Conservation (phyloP, 495 filamentous ascomycete species). For the Penicillium fimorum region DNA sequence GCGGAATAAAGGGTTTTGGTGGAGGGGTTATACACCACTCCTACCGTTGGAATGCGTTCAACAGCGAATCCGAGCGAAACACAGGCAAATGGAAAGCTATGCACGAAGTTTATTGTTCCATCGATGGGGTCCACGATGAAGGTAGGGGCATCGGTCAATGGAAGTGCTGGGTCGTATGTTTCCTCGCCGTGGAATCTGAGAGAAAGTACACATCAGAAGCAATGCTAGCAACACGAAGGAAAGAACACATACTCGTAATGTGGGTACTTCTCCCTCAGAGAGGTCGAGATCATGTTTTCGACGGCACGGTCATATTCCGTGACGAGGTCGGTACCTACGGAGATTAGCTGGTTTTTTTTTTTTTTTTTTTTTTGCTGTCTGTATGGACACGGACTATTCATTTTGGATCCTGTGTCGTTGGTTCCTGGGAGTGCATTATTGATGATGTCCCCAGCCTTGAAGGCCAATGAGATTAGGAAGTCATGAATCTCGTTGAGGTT, state of each 20-base stretch:
- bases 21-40: conserved; percentile 84
- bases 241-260: conserved; percentile 48
- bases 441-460: conserved; percentile 80
- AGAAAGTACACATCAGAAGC: conserved; percentile 3
- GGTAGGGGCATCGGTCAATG: conserved; percentile 67
- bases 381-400: conserved; percentile 66
- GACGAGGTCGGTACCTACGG: conserved; percentile 73
- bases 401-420: conserved; percentile 66
- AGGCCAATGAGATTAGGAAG: conserved; percentile 69
- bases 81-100: conserved; percentile 75
- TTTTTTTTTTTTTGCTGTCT: background rate
- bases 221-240: background rate
- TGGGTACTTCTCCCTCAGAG: conserved; percentile 64
- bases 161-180: conserved; percentile 68
- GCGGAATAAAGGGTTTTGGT: conserved; percentile 66
- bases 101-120: conserved; percentile 87
- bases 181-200: conserved; percentile 76
- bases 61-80: conserved; percentile 78
- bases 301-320: conserved; percentile 85
- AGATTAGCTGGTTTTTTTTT: conserved; percentile 10
- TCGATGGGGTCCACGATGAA: conserved; percentile 91
- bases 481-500: conserved; percentile 82
- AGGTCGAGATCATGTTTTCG: conserved; percentile 67
- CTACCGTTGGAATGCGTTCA: conserved; percentile 61
- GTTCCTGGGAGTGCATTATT: conserved; percentile 67